Evolutionary conservation across 2,329 filamentous ascomycete genomes (phyloP).

Genomic region (Pyrenochaeta sp.): DNA sequence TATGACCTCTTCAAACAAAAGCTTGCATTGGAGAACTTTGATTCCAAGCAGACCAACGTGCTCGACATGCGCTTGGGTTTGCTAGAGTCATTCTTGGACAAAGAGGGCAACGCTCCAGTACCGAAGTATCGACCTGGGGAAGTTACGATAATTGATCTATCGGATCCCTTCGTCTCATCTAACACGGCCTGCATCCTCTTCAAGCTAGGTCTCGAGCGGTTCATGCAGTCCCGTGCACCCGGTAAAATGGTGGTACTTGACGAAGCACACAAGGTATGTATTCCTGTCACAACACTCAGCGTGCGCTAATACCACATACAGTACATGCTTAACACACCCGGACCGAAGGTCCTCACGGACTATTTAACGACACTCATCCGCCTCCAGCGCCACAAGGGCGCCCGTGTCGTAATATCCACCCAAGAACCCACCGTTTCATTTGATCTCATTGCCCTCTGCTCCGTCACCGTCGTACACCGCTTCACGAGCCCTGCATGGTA

Average conservation of each 20-base stretch:
- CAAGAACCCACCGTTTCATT: constrained; percentile 78
- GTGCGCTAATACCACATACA: constrained; percentile 40
- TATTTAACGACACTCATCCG: constrained; percentile 70
- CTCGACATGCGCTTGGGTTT: neutral
- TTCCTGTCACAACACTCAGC: neutral
- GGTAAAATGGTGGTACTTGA: constrained; percentile 71
- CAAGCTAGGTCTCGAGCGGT: constrained; percentile 73
- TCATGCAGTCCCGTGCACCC: constrained; percentile 57
- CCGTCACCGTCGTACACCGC: constrained; percentile 73
- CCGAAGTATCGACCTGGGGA: constrained; percentile 1
- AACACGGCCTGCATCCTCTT: constrained; percentile 76
- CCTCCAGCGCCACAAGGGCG: constrained; percentile 72
- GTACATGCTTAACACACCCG: constrained; percentile 68
- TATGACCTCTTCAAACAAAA: neutral
- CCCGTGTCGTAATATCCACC: constrained; percentile 73
- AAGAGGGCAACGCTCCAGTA: neutral
- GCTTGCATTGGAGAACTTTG: neutral
- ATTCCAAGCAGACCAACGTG: neutral
- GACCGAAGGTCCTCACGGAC: constrained; percentile 60
- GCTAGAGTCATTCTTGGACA: neutral
- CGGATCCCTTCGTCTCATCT: constrained; percentile 73
- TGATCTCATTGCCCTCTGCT: constrained; percentile 73
- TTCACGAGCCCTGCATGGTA: constrained; percentile 74
- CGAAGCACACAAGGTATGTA: constrained; percentile 69
- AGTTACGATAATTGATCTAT: constrained; percentile 75